Evolutionary conservation across 257 asterid species (phyloP).

Genomic region (Handroanthus guayacan): DNA sequence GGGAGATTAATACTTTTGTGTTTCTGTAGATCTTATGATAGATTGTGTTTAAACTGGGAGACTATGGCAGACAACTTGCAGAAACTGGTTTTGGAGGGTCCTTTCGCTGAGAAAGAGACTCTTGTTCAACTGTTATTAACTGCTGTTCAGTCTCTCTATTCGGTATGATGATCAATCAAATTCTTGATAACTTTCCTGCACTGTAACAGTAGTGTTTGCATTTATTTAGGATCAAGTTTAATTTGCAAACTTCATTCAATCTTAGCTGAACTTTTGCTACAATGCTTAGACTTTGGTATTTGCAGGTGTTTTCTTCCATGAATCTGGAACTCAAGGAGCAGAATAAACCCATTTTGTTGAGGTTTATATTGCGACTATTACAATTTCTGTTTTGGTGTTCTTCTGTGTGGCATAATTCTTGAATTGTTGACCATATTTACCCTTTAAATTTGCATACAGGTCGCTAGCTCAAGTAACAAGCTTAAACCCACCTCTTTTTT

Average conservation of each 20-base stretch:
- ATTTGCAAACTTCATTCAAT: conserved; percentile 16
- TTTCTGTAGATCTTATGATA: conserved; percentile 66
- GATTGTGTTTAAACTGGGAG: conserved; percentile 59
- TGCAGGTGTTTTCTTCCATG: conserved; percentile 81
- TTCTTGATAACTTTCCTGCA: conserved; percentile 7
- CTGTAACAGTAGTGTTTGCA: neutral
- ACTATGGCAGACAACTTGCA: conserved; percentile 52
- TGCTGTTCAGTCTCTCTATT: conserved; percentile 54
- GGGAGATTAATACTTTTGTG: conserved; percentile 18
- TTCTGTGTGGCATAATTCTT: conserved; percentile 22
- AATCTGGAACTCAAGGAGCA: conserved; percentile 53
- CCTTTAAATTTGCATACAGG: conserved; percentile 54
- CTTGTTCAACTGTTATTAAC: conserved; percentile 59
- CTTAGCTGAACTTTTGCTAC: conserved; percentile 20
- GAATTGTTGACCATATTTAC: conserved; percentile 24
- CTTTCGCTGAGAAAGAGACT: conserved; percentile 58
- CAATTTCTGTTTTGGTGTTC: conserved; percentile 10
- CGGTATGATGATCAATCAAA: conserved; percentile 56
- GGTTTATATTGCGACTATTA: conserved; percentile 51
- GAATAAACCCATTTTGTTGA: conserved; percentile 52
- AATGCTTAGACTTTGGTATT: conserved; percentile 39
- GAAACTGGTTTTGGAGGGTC: conserved; percentile 52
- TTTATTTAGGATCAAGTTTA: conserved; percentile 13
- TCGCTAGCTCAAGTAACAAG: conserved; percentile 60
- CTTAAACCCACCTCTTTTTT: conserved; percentile 65